phyloP scores from a whole-genome alignment of 2,329 filamentous ascomycete species.

The Lachnellula occidentalis region DNA sequence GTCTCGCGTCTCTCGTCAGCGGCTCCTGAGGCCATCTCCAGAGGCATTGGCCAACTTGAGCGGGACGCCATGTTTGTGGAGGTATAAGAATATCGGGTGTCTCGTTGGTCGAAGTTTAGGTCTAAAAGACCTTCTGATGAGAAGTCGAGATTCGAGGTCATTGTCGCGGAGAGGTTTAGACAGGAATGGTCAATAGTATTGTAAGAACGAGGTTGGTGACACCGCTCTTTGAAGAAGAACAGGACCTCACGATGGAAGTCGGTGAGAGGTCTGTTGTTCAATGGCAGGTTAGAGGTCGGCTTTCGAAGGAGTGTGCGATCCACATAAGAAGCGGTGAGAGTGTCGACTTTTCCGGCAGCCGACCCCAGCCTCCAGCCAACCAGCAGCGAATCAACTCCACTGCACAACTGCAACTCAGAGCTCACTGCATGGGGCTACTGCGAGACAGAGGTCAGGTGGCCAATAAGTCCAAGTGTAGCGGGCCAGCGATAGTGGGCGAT shows the following conservation, averaged over 20 bases:
- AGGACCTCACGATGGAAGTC: conserved; percentile 29
- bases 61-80: conserved; percentile 34
- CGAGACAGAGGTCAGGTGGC: conserved; percentile 16
- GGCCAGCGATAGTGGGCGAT: conserved; percentile 1
- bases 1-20: conserved; percentile 29
- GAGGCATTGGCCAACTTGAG: conserved; percentile 30
- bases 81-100: conserved; percentile 47
- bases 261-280: conserved; percentile 25
- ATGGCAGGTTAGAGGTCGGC: conserved; percentile 18
- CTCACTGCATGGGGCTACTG: conserved; percentile 20
- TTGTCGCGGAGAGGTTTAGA: conserved; percentile 34
- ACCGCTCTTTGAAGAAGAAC: conserved; percentile 31
- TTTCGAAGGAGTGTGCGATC: conserved; percentile 13
- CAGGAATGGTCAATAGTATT: conserved; percentile 40
- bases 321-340: conserved; percentile 27
- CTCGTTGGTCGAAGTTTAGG: conserved; percentile 54
- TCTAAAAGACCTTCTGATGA: conserved; percentile 58
- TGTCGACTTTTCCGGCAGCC: conserved; percentile 2
- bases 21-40: conserved; percentile 30
- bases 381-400: conserved; percentile 17
- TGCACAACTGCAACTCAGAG: conserved; percentile 6
- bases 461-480: conserved; percentile 7
- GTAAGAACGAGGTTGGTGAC: conserved; percentile 33
- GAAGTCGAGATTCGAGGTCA: conserved; percentile 54
- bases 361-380: conserved; percentile 11